Base-by-base conservation (phyloP, 352 stramenopile genomes). In the Phytophthora agathidicida region DNA sequence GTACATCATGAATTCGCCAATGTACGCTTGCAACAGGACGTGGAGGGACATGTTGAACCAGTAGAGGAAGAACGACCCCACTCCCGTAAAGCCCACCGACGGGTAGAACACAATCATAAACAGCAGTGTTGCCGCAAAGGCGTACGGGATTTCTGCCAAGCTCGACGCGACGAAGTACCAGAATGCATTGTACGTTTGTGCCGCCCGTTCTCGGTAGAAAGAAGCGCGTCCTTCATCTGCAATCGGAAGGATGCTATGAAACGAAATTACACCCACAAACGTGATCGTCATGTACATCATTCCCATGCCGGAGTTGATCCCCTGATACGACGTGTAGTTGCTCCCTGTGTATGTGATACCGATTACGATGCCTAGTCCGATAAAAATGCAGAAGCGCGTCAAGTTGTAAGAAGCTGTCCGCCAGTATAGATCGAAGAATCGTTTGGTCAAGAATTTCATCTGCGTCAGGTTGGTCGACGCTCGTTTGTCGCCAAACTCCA, bases 131-230 rank as follows among this genome's bases (percentile, higher is more conserved):
- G 33, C 41, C 7, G 37, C 10, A 8, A 66, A 54, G 3, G 42
- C 32, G 41, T 60, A 60, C 31, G 57, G 57, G 16, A 60, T 66
- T 27, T 66, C 57, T 3, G 27, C 33, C 3, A 60, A 6, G n/a
- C 32, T 55, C 27, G 48, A 60, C 1, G 82, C 70, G 9, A 94
- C 16, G 27, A 75, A 79, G 46, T 96, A 89, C 45, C 83, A 80
- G 11, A 73, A 66, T 10, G 77, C 58, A 33, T 81, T 75, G 58
- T 97, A 98, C 60, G 93, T 96, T 37, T 88, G 52, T 4, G 83
- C 65, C 5, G 83, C 75, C 11, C 90, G 86, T 64, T 98, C 90
- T 6, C 87, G 68, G 73, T 97, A 97, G 45, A 88, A 98, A 33
- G 86, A 37, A 2, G 57, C 30, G 3, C 54, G 26, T 3, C 33